These are phyloP conservation scores for Phytophthora kernoviae DNA, from an alignment of 352 stramenopile species.

Conservation along the genomic window DNA sequence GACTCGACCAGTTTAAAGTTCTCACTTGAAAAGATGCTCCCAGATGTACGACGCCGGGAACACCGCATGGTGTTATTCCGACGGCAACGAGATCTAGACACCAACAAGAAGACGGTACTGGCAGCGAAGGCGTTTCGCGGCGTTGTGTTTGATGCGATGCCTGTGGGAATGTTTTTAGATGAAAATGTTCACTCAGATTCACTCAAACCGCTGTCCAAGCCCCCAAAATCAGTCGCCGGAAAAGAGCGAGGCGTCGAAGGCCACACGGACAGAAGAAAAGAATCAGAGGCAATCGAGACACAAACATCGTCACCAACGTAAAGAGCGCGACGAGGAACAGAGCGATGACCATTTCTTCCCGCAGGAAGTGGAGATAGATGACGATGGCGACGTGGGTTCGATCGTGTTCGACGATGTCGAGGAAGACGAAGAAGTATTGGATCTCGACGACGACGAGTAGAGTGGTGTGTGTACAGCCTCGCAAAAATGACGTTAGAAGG, in stretches of 20 bases:
- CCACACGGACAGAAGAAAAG: conserved; percentile 13
- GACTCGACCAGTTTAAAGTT: conserved; percentile 70
- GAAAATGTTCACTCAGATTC: conserved; percentile 32
- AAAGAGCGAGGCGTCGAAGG: conserved; percentile 12
- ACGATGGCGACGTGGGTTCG: conserved; percentile 34
- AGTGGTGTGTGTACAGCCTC: neutral
- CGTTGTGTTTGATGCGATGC: conserved; percentile 58
- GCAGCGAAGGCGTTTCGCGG: conserved; percentile 63
- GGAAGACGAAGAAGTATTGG: conserved; percentile 54
- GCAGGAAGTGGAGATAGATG: conserved; percentile 28
- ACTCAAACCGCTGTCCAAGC: conserved; percentile 62
- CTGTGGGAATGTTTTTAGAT: conserved; percentile 62
- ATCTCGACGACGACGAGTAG: conserved; percentile 56
- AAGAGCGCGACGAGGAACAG: conserved; percentile 33
- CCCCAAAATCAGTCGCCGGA: conserved; percentile 54
- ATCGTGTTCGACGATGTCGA: conserved; percentile 47
- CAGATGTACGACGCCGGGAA: conserved; percentile 40
- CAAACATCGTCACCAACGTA: conserved; percentile 12
- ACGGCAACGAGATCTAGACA: conserved; percentile 40
- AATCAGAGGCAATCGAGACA: conserved; percentile 8
- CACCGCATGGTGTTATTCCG: conserved; percentile 78
- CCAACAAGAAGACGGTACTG: conserved; percentile 41
- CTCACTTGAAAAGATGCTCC: conserved; percentile 68
- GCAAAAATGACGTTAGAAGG: too few relatives aligned
- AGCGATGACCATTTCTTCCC: conserved; percentile 54